Conservation (phyloP, 371 early-diverging fungal species). For the Mucor indicus region DNA sequence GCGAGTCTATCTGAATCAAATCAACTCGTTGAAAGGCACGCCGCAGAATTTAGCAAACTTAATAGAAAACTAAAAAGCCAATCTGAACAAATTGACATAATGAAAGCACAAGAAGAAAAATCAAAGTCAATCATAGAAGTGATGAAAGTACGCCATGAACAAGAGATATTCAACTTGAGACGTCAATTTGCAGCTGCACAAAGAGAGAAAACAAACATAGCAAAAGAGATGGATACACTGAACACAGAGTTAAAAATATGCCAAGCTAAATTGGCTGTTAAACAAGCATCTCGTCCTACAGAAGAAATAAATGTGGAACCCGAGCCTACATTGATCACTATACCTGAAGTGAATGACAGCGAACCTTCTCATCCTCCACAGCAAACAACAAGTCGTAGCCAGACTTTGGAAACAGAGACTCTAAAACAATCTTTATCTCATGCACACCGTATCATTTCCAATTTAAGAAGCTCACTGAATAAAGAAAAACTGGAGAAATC, state of each 20-base stretch:
- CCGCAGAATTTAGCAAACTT: constrained; percentile 49
- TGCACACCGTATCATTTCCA: constrained; percentile 51
- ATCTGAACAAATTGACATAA: constrained; percentile 58
- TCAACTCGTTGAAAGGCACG: constrained; percentile 43
- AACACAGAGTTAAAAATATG: constrained; percentile 51
- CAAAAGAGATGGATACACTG: constrained; percentile 60
- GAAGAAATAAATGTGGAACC: too few species aligned
- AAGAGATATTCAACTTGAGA: constrained; percentile 62
- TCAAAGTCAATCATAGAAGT: constrained; percentile 47
- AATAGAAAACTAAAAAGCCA: constrained; percentile 53
- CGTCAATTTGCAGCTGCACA: constrained; percentile 53
- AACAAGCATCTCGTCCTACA: constrained; percentile 11
- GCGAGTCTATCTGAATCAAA: constrained; percentile 52
- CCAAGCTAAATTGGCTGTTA: constrained; percentile 33
- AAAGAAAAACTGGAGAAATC: constrained; percentile 55
- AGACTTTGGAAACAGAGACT: constrained; percentile 43
- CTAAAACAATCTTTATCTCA: constrained; percentile 45
- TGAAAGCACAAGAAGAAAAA: constrained; percentile 66
- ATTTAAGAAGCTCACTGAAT: constrained; percentile 42
- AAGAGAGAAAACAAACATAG: constrained; percentile 59
- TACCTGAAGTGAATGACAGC: constrained; percentile 1
- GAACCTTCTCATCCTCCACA: constrained; percentile 3
- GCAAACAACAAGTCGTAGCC: constrained; percentile 15
- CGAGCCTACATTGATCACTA: background rate
- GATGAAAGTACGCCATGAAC: constrained; percentile 63